Conservation (phyloP, 768 basidiomycete genomes). For the Mycena rebaudengoi region DNA sequence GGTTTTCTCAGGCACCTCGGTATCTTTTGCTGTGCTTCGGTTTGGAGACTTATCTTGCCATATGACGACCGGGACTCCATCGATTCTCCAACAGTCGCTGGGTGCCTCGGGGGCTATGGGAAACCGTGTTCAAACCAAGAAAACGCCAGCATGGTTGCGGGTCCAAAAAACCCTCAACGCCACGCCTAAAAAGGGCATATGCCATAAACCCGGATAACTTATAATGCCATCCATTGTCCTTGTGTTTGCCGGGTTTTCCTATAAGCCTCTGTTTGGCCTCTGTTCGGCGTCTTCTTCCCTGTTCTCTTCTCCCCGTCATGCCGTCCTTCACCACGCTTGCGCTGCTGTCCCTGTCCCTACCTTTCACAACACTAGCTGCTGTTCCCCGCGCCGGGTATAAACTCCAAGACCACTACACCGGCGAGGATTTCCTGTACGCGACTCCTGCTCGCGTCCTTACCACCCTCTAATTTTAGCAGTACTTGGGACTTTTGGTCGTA, state of each 20-base stretch:
- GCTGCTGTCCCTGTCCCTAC: slow-evolving; percentile 20
- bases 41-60: too few relatives aligned
- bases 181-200: background rate
- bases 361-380: background rate
- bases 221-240: slow-evolving; percentile 10
- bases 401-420: slow-evolving; percentile 36
- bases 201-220: background rate
- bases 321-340: slow-evolving; percentile 19
- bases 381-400: slow-evolving; percentile 22
- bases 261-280: too few relatives aligned
- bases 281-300: background rate
- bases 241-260: slow-evolving; percentile 27
- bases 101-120: too few relatives aligned
- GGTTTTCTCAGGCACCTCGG: too few relatives aligned
- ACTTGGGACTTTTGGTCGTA: slow-evolving; percentile 72
- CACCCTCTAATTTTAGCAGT: slow-evolving; percentile 43
- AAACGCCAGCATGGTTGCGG: too few relatives aligned
- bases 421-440: slow-evolving; percentile 61
- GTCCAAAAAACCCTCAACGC: background rate
- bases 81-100: too few relatives aligned
- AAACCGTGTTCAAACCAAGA: too few relatives aligned
- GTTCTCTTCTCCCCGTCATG: slow-evolving; percentile 5
- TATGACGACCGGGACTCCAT: too few relatives aligned
- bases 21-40: too few relatives aligned
- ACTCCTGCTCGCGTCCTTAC: background rate